Evolutionary conservation across 1,284 basidiomycete genomes (phyloP).

Genomic region (Sanghuangporus weigelae): DNA sequence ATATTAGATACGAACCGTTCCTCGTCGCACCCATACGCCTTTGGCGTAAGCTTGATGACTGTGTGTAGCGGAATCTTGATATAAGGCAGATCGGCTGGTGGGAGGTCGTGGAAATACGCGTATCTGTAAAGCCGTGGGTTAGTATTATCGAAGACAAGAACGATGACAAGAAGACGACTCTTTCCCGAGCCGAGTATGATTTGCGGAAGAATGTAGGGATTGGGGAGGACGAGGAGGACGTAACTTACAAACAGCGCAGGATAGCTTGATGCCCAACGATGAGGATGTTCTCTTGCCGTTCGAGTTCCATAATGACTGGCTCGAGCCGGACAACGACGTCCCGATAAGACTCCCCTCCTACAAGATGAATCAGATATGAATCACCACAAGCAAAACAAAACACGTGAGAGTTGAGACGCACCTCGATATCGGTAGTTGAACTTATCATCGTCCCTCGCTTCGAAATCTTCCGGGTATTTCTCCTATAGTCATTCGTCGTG

Average conservation of each 20-base stretch:
- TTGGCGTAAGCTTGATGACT: constrained; percentile 96
- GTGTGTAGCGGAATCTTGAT: constrained; percentile 97
- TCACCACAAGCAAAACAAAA: not conserved
- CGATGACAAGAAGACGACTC: too few relatives aligned
- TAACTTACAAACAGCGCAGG: constrained; percentile 29
- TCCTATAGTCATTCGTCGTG: constrained; percentile 41
- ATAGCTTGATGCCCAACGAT: constrained; percentile 86
- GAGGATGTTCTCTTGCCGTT: constrained; percentile 94
- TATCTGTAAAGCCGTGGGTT: constrained; percentile 45
- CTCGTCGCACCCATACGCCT: constrained; percentile 98
- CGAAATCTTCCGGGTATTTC: constrained; percentile 97
- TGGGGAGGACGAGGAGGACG: not conserved
- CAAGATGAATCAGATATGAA: not conserved
- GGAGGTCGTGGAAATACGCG: constrained; percentile 91
- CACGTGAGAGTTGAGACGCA: constrained; percentile 22
- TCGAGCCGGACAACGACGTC: constrained; percentile 96
- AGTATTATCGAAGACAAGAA: not conserved
- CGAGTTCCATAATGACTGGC: constrained; percentile 98
- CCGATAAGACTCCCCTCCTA: constrained; percentile 88
- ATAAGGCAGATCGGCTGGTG: constrained; percentile 94
- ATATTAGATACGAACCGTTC: constrained; percentile 69
- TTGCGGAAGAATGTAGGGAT: too few relatives aligned
- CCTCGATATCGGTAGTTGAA: constrained; percentile 98
- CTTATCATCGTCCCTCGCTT: constrained; percentile 98
- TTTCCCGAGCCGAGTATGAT: too few relatives aligned